These are phyloP conservation scores for Penicillium arizonense DNA, from an alignment of 495 filamentous ascomycete genomes.

Conservation along the genomic window DNA sequence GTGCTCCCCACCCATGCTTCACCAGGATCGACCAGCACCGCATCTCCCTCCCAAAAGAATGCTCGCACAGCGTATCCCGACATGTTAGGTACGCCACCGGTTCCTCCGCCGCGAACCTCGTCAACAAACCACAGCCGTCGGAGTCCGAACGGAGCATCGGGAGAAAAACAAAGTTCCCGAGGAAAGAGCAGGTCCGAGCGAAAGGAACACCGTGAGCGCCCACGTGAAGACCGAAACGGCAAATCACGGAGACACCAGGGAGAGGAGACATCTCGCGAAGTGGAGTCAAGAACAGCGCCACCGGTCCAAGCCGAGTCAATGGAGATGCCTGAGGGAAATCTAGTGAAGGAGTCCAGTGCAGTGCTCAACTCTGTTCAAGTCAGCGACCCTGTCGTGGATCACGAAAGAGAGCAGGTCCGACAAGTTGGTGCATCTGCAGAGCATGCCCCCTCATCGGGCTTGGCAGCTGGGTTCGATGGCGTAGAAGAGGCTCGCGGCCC, in stretches of 20 bases:
- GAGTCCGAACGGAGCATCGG: conserved; percentile 29
- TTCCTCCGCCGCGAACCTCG: conserved; percentile 46
- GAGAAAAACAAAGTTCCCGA: conserved; percentile 35
- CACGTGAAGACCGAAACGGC: conserved; percentile 33
- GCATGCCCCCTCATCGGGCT: conserved; percentile 50
- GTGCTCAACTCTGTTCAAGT: conserved; percentile 77
- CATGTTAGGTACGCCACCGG: conserved; percentile 37
- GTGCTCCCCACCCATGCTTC: conserved; percentile 34
- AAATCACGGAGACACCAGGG: conserved; percentile 33
- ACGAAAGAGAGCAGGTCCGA: conserved; percentile 73
- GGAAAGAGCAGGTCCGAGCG: conserved; percentile 32
- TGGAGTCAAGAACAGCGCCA: conserved; percentile 13
- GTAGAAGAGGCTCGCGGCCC: conserved; percentile 61
- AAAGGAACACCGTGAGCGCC: conserved; percentile 31
- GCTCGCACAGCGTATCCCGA: conserved; percentile 38
- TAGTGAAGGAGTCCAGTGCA: conserved; percentile 40
- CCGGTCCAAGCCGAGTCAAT: conserved; percentile 20
- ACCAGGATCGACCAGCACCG: conserved; percentile 27
- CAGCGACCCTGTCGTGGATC: conserved; percentile 75
- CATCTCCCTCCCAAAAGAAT: conserved; percentile 31
- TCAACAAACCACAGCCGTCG: conserved; percentile 41
- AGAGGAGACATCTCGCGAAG: conserved; percentile 26
- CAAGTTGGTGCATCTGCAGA: conserved; percentile 59
- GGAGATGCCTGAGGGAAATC: conserved; percentile 25
- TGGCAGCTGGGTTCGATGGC: conserved; percentile 52